Base-by-base conservation (phyloP, 2,329 filamentous ascomycete species). In the Drechmeria coniospora region DNA sequence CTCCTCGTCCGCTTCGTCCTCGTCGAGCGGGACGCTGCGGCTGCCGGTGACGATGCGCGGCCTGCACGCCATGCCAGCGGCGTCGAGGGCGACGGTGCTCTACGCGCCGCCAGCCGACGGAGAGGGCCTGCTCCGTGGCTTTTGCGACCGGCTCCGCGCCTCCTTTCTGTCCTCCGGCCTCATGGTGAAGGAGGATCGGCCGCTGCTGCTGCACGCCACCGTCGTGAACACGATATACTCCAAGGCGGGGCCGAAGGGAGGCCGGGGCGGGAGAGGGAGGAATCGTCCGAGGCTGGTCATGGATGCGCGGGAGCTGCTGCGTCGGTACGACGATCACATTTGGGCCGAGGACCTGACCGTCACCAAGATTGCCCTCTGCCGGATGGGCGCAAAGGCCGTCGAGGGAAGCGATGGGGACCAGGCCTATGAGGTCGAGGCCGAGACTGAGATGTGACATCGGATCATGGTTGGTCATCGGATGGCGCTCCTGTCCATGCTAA, bases 171-270 rank as follows among this genome's bases (percentile, higher is more conserved):
- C 66, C 2, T 56, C 56, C 0, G 71, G 61, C 2, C 49, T 79
- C 8, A 54, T n/a, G n/a, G n/a, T 84, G 43, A 45, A 60, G 0
- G 53, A 59, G 1, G 74, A 80, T 15, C 57, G 81, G 30, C 66
- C 71, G 6, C 49, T 94, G 35, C 64, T 80, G 13, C 53, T 94
- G 28, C 87, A 94, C 46, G 83, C 81, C 12, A 94, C 87, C 0
- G 57, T 94, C 4, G 54, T 90, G 27, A 93, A 94, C 49, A 92
- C 84, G 0, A 69, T 84, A 10, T 92, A 93, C 46, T 72, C 73
- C 23, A 68, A 63, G 44, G 50, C 34, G 4, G 32, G 36, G 29
- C 7, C 18, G 18, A 20, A n/a, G 20, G 36, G 33, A 28, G 36
- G 43, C 39, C 40, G 31, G 36, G 37, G 19, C 39, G 51, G 34